These are phyloP conservation scores for Yamadazyma paraphyllophila DNA, from an alignment of 805 yeast genomes.

Conservation along the genomic window DNA sequence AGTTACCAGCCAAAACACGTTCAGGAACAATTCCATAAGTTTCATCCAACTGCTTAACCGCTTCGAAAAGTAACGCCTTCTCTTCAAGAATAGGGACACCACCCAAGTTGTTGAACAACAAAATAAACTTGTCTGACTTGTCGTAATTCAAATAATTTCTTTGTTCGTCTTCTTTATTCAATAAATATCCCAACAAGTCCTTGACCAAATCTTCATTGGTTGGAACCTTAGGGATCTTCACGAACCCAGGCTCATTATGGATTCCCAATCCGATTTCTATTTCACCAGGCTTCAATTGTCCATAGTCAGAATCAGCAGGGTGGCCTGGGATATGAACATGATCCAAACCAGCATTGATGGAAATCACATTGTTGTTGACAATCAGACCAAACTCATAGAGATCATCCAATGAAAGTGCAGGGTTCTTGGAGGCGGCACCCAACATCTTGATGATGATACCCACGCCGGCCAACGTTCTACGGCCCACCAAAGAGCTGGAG, in stretches of 20 bases:
- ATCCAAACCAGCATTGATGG: constrained; percentile 37
- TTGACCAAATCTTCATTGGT: constrained; percentile 29
- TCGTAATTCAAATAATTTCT: constrained; percentile 30
- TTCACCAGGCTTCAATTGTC: constrained; percentile 24
- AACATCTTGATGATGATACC: constrained; percentile 28
- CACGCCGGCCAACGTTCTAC: constrained; percentile 36
- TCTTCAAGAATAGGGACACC: constrained; percentile 35
- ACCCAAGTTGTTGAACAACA: constrained; percentile 37
- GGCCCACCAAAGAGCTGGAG: constrained; percentile 31
- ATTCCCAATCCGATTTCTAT: constrained; percentile 38
- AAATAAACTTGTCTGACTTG: constrained; percentile 24
- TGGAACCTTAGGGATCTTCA: constrained; percentile 28
- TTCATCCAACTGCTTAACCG: constrained; percentile 20
- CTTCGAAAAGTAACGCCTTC: constrained; percentile 23
- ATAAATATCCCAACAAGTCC: constrained; percentile 22
- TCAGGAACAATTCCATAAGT: constrained; percentile 24
- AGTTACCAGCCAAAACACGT: constrained; percentile 32
- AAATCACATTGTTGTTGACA: constrained; percentile 26
- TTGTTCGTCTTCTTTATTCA: constrained; percentile 23
- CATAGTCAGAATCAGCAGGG: constrained; percentile 19
- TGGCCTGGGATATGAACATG: constrained; percentile 39
- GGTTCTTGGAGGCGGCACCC: constrained; percentile 28
- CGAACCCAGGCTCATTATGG: constrained; percentile 40
- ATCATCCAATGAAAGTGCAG: constrained; percentile 20
- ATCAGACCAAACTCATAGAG: constrained; percentile 26